A percentile compares a stretch with the other conserved stretches of the same genome.
phyloP scores from a whole-genome alignment of 1,284 basidiomycete species.

The Boletus mariae region DNA sequence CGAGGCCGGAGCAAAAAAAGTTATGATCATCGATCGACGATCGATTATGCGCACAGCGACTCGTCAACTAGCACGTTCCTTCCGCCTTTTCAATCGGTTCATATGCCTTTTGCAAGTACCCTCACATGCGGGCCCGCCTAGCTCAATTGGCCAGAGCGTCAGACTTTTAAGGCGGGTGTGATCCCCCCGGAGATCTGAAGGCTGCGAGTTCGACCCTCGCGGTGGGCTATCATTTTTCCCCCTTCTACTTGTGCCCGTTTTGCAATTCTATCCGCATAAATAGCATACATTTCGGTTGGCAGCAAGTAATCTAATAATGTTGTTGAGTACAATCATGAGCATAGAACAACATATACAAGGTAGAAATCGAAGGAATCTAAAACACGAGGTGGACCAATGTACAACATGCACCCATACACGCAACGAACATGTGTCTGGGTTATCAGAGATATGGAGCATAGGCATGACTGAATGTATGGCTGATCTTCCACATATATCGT shows the following conservation, averaged over 20 bases:
- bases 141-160: slow-evolving; percentile 45
- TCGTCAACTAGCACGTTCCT: not conserved
- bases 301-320: slow-evolving; percentile 24
- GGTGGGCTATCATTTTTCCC: slow-evolving; percentile 59
- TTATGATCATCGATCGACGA: not conserved
- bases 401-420: slow-evolving; percentile 17
- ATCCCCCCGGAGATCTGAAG: slow-evolving; percentile 72
- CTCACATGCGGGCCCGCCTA: slow-evolving; percentile 50
- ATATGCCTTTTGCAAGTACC: rapidly evolving
- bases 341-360: slow-evolving; percentile 15
- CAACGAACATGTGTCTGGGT: slow-evolving; percentile 8
- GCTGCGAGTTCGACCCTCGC: slow-evolving; percentile 91
- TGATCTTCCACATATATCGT: slow-evolving; percentile 20
- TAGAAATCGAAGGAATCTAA: slow-evolving; percentile 9
- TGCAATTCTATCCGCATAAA: not conserved
- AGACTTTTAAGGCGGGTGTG: slow-evolving; percentile 51
- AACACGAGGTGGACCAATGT: slow-evolving; percentile 10
- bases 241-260: too few species aligned
- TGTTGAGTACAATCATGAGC: slow-evolving; percentile 14
- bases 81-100: not conserved
- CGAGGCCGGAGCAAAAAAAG: not conserved
- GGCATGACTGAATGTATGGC: slow-evolving; percentile 15
- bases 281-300: slow-evolving; percentile 15
- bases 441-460: slow-evolving; percentile 9
- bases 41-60: too few species aligned